These are phyloP conservation scores for Aureobasidium namibiae DNA, from an alignment of 2,329 filamentous ascomycete species.

Conservation along the genomic window DNA sequence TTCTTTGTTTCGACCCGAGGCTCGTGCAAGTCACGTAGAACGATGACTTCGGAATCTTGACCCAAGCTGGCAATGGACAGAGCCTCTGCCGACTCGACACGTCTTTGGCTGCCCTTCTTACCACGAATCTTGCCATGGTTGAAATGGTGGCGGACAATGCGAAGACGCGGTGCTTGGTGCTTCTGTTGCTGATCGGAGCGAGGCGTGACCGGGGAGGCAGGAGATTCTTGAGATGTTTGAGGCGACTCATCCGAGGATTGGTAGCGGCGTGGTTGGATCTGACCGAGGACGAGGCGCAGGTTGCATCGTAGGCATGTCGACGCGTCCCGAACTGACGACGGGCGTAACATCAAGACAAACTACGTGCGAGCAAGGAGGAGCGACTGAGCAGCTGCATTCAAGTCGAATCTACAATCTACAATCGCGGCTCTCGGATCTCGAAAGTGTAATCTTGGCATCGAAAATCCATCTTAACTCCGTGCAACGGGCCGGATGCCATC, in stretches of 20 bases:
- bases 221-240: background rate
- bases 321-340: conserved; percentile 8
- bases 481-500: background rate
- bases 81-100: conserved; percentile 9
- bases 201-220: background rate
- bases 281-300: conserved; percentile 10
- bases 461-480: background rate
- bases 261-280: conserved; percentile 3
- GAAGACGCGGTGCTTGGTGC: background rate
- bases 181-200: background rate
- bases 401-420: background rate
- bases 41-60: conserved; percentile 14
- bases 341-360: conserved; percentile 12
- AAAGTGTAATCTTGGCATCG: background rate
- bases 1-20: background rate
- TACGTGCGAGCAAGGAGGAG: background rate
- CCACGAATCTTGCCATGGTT: conserved; percentile 3
- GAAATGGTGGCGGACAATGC: background rate
- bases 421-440: background rate
- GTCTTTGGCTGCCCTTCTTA: conserved; percentile 8
- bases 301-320: conserved; percentile 16
- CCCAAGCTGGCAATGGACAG: conserved; percentile 14
- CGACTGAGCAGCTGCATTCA: background rate
- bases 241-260: conserved; percentile 2
- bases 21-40: conserved; percentile 14